A percentile compares a stretch with the other conserved stretches of the same genome.
phyloP scores from a whole-genome alignment of 2,329 filamentous ascomycete species.

The Trichophyton benhamiae region DNA sequence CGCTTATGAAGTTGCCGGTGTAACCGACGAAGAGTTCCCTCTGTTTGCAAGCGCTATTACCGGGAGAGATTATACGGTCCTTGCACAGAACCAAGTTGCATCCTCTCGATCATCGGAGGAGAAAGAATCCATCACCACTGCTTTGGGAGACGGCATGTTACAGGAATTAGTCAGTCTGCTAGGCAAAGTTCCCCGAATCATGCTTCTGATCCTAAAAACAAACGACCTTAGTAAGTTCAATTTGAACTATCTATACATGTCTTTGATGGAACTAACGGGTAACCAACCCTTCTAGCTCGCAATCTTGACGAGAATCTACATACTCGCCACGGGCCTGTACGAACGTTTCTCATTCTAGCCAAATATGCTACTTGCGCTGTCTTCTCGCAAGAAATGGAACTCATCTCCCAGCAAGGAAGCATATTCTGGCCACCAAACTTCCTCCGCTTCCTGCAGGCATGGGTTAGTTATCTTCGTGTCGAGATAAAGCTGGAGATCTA shows the following conservation, averaged over 20 bases:
- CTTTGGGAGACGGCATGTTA: conserved; percentile 76
- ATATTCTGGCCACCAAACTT: conserved; percentile 43
- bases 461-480: conserved; percentile 42
- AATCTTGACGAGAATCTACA: conserved; percentile 73
- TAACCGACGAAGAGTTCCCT: conserved; percentile 81
- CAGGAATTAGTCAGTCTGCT: conserved; percentile 80
- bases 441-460: conserved; percentile 39
- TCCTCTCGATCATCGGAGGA: conserved; percentile 57
- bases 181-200: conserved; percentile 78
- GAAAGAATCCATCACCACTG: conserved; percentile 72
- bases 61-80: conserved; percentile 72
- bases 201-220: conserved; percentile 90
- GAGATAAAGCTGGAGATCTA: conserved; percentile 48
- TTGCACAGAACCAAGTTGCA: conserved; percentile 47
- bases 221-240: conserved; percentile 65
- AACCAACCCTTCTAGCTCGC: conserved; percentile 41
- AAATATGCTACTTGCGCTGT: conserved; percentile 51
- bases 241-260: neutral
- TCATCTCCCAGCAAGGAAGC: conserved; percentile 36
- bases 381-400: conserved; percentile 48
- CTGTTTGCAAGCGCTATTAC: conserved; percentile 95
- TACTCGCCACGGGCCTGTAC: conserved; percentile 45
- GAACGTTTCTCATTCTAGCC: conserved; percentile 53
- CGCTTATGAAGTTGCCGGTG: conserved; percentile 74
- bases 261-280: conserved; percentile 1